These are phyloP conservation scores for Penicillium sp. DNA, from an alignment of 2,329 filamentous ascomycete species.

Conservation along the genomic window DNA sequence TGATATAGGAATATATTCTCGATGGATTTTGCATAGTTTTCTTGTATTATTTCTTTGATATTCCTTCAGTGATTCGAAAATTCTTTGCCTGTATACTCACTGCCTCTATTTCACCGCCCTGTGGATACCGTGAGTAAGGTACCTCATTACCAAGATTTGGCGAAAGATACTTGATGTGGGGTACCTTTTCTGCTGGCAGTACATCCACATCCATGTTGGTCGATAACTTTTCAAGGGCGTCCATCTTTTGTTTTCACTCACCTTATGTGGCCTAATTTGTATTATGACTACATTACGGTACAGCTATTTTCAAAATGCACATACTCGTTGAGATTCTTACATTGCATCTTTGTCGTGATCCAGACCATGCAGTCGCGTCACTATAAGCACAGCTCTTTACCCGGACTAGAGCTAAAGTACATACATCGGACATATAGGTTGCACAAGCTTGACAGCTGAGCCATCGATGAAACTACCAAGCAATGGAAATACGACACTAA, in stretches of 20 bases:
- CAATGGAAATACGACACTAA: background rate
- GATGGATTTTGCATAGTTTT: background rate
- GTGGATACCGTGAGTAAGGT: rapidly evolving
- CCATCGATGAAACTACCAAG: background rate
- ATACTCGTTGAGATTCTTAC: background rate
- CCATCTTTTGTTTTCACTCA: background rate
- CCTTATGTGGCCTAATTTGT: background rate
- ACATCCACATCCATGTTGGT: background rate
- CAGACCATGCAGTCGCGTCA: background rate
- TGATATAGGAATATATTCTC: background rate
- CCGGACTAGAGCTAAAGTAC: background rate
- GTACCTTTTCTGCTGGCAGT: background rate
- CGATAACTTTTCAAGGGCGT: background rate
- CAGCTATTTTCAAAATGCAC: background rate
- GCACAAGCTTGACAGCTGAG: background rate
- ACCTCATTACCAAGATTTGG: rapidly evolving
- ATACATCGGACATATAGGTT: background rate
- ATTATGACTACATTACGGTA: background rate
- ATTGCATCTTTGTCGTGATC: background rate
- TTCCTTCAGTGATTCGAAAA: background rate
- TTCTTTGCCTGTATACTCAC: background rate
- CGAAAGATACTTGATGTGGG: background rate
- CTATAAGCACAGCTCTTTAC: background rate
- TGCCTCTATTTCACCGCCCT: background rate
- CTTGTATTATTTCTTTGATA: background rate